Conservation (phyloP, 2,329 filamentous ascomycete species). For the Venturia carpophila region DNA sequence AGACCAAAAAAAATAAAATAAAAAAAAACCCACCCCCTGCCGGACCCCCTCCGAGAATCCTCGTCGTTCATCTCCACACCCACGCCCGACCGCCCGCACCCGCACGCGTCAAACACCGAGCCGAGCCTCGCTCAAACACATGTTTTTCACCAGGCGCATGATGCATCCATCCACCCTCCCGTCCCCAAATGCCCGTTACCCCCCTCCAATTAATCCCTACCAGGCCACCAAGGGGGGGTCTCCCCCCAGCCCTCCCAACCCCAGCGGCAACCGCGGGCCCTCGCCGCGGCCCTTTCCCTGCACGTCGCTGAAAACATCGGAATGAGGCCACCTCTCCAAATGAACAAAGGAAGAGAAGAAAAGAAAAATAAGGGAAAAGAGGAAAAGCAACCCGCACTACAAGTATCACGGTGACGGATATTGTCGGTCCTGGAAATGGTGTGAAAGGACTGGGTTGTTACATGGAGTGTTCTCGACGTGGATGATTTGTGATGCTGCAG, state of each 20-base stretch:
- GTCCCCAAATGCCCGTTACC: too few species aligned
- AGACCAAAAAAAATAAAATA: too few species aligned
- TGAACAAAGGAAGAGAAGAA: not conserved
- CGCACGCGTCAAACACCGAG: not conserved
- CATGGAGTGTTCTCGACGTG: not conserved
- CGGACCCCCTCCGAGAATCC: not conserved
- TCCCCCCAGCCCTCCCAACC: too few species aligned
- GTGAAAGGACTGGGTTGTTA: too few species aligned
- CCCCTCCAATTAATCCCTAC: not conserved
- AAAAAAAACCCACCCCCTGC: not conserved
- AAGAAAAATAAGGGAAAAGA: not conserved
- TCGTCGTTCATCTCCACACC: too few species aligned
- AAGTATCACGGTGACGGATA: too few species aligned
- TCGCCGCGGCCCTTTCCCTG: not conserved
- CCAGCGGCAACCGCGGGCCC: not conserved
- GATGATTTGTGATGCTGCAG: not conserved
- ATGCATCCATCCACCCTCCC: not conserved
- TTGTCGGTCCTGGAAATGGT: too few species aligned
- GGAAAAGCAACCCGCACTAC: too few species aligned
- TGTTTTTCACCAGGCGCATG: not conserved
- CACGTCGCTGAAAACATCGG: slow-evolving; percentile 5
- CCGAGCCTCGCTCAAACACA: slow-evolving; percentile 3
- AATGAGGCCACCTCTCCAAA: not conserved
- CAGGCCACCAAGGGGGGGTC: not conserved
- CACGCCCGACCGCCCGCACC: too few species aligned